Conservation (phyloP, 345 rosid genomes). For the Brassica juncea region DNA sequence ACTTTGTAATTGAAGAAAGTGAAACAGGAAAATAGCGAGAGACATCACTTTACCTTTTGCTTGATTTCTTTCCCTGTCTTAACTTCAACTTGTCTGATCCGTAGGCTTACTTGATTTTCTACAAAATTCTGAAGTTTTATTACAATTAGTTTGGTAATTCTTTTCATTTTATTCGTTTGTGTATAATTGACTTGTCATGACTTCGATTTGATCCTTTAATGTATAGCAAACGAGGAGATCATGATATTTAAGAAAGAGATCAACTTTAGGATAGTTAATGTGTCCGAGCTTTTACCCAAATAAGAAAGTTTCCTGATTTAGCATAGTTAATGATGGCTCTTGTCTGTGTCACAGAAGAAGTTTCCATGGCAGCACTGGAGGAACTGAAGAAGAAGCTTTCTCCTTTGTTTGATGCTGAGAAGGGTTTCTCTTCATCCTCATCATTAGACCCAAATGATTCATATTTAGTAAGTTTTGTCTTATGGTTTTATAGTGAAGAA, state of each 20-base stretch:
- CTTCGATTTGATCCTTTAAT: neutral
- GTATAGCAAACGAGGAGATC: neutral
- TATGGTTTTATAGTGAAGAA: constrained; percentile 1
- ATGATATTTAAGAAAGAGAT: neutral
- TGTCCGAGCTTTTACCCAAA: neutral
- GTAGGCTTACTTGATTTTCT: neutral
- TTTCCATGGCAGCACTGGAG: constrained; percentile 84
- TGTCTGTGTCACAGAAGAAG: constrained; percentile 10
- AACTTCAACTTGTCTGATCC: constrained; percentile 21
- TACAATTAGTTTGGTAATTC: neutral
- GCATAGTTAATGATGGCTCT: neutral
- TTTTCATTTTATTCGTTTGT: constrained; percentile 11
- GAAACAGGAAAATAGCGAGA: neutral
- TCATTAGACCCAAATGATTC: constrained; percentile 71
- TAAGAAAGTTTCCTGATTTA: neutral
- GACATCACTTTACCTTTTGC: neutral
- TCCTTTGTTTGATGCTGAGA: constrained; percentile 91
- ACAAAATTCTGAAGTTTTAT: neutral
- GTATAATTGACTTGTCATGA: constrained; percentile 7
- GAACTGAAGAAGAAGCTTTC: constrained; percentile 80
- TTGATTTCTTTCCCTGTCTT: constrained; percentile 11
- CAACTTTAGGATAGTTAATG: neutral
- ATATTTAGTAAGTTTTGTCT: constrained; percentile 52
- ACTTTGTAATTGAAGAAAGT: neutral
- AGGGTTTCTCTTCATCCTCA: constrained; percentile 76